A percentile compares a stretch with the other conserved stretches of the same genome.
phyloP scores from a whole-genome alignment of 2,329 filamentous ascomycete species.

The Fusarium compactum region DNA sequence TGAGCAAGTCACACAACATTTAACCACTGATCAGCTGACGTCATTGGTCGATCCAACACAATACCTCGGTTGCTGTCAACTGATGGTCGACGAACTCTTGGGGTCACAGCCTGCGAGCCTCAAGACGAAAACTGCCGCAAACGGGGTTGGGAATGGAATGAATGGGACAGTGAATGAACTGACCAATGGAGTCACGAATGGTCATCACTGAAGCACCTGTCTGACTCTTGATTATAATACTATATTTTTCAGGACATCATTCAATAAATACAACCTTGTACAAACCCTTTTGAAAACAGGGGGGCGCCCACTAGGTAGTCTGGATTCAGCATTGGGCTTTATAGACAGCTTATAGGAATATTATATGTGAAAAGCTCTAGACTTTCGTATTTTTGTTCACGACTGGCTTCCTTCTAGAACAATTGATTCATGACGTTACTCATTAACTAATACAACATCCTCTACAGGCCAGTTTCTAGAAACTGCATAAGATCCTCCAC shows the following conservation, averaged over 20 bases:
- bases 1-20: constrained; percentile 4
- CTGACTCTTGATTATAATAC: no score
- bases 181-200: no score
- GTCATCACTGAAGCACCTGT: no score
- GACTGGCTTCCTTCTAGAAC: background rate
- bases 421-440: background rate
- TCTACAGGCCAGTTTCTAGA: constrained; percentile 24
- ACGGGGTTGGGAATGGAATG: background rate
- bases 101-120: background rate
- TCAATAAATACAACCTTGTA: no score
- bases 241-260: no score
- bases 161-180: background rate
- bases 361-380: no score
- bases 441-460: background rate
- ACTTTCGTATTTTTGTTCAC: background rate
- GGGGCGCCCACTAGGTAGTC: no score
- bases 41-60: constrained; percentile 27
- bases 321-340: background rate
- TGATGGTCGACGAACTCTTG: constrained; percentile 37
- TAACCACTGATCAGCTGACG: constrained; percentile 7
- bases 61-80: constrained; percentile 30
- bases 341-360: background rate
- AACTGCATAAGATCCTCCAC: constrained; percentile 22
- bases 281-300: no score
- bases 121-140: background rate